Evolutionary conservation across 371 early-diverging fungal species (phyloP).

Genomic region (Zopfochytrium polystomum): DNA sequence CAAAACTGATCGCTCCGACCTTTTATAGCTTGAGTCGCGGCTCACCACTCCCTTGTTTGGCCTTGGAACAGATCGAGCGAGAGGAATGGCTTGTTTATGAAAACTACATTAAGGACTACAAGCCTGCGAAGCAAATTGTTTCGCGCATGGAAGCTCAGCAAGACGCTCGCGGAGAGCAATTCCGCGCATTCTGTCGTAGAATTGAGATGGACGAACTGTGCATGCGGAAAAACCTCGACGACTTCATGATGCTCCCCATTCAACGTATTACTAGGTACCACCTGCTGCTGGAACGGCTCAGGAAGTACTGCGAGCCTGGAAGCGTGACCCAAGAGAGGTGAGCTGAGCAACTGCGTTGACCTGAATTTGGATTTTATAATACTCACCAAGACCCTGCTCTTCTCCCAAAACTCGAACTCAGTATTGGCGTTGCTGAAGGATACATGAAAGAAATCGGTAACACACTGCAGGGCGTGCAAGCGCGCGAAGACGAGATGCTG

Average conservation of each 20-base stretch:
- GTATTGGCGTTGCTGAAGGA: slow-evolving; percentile 8
- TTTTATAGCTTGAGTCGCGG: no score
- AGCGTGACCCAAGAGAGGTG: slow-evolving; percentile 11
- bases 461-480: slow-evolving; percentile 11
- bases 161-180: slow-evolving; percentile 13
- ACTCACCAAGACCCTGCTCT: no score
- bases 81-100: slow-evolving; percentile 17
- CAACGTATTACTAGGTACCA: no score
- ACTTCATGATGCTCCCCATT: no score
- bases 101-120: slow-evolving; percentile 17
- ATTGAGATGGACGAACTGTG: slow-evolving; percentile 15
- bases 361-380: no score
- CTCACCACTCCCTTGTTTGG: background rate
- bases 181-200: slow-evolving; percentile 3
- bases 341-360: no score
- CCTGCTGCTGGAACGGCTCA: no score
- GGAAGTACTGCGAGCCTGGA: no score
- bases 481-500: slow-evolving; percentile 8
- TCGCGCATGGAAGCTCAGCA: slow-evolving; percentile 1
- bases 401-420: no score
- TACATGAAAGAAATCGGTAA: slow-evolving; percentile 18
- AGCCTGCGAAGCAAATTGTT: slow-evolving; percentile 14
- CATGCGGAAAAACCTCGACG: no score
- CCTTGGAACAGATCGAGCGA: slow-evolving; percentile 15
- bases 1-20: background rate